These are phyloP conservation scores for Tricholoma bakamatsutake DNA, from an alignment of 768 basidiomycete species.

Conservation along the genomic window DNA sequence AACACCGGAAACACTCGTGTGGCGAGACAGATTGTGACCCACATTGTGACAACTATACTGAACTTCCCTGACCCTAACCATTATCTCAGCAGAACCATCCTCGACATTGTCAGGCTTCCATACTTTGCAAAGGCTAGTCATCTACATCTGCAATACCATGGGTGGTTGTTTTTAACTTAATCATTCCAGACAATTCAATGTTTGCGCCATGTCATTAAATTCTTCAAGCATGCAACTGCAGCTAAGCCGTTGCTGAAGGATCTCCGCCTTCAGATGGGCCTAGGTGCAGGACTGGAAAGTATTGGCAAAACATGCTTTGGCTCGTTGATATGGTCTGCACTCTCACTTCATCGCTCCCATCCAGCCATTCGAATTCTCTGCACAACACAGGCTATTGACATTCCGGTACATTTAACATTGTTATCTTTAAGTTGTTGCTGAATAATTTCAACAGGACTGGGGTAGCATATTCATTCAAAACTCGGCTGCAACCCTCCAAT, in stretches of 20 bases:
- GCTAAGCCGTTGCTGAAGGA: constrained; percentile 6
- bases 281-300: constrained; percentile 20
- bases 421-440: no score
- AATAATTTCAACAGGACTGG: no score
- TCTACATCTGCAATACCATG: constrained; percentile 3
- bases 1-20: constrained; percentile 4
- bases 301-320: constrained; percentile 22
- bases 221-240: constrained; percentile 5
- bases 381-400: no score
- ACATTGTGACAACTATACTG: background rate
- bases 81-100: constrained; percentile 19
- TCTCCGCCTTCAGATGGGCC: background rate
- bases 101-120: constrained; percentile 13
- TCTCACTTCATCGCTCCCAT: background rate
- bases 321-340: constrained; percentile 11
- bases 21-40: constrained; percentile 9
- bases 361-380: background rate
- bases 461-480: no score
- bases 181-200: background rate
- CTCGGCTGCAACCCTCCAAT: no score
- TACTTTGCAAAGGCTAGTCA: constrained; percentile 15
- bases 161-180: constrained; percentile 10
- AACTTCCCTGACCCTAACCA: constrained; percentile 9
- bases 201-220: constrained; percentile 4
- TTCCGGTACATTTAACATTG: no score